Evolutionary conservation across 345 rosid species (phyloP), one percentile per base, ranked within the genome.

Genomic region (Schrenkiella parvula): DNA sequence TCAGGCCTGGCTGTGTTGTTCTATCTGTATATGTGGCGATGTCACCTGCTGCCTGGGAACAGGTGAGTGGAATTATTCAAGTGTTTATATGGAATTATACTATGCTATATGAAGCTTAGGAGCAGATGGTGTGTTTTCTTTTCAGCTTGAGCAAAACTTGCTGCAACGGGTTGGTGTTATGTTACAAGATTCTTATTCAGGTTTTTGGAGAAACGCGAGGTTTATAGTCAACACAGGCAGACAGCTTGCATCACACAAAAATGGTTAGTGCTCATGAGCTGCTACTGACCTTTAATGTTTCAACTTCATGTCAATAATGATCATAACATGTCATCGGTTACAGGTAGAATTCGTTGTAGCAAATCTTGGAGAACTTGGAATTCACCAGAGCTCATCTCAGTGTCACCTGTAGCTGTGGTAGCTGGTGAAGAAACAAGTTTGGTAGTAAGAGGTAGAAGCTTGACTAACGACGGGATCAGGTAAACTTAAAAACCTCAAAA

Each of bases 1-100:
- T 92, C 74, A 88, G 98, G 79, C 96, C 96, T 57, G 98, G 98
- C 46, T 92, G 98, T 72, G 88, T 92, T 76, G 85, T 92, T 62
- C 82, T 92, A 39, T 83, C 98, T 10, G 61, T 92, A 44, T 92
- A 92, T 76, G 32, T 92, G 71, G 88, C 93, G 2, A 92, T 92
- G 96, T 43, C 89, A 59, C 73, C 81, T 63, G 55, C 81, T 41
- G 79, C 83, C 0, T 92, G 96, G 98, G 89, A 85, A 52, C 87
- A 80, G 50, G 98, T 92, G 80, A 89, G 95, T 85, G 17, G 46
- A 70, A 66, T 34, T 37, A 19, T 31, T 18, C 1, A n/a, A 23
- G 1, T 76, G 25, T 66, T 37, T 61, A 25, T 44, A 17, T 51
- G 59, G 69, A 56, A 51, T 28, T 67, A 22, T 64, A 52, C 29